Evolutionary conservation across 202 grass and related monocot genomes (phyloP).

Genomic region (Eragrostis tef): DNA sequence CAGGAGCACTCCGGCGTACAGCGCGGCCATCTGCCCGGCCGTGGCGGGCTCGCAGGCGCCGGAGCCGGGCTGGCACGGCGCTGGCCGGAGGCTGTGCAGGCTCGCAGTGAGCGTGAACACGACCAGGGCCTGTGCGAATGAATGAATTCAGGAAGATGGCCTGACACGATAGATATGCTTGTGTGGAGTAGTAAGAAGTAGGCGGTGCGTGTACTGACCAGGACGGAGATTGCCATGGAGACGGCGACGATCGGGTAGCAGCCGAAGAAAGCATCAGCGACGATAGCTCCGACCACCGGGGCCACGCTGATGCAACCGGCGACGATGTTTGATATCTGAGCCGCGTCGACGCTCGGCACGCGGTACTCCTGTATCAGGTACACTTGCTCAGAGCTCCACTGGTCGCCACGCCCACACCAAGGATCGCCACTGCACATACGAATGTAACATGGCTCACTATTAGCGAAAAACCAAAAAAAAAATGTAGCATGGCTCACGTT

Average conservation of each 20-base stretch:
- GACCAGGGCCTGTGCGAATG: conserved; percentile 44
- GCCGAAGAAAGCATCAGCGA: conserved; percentile 71
- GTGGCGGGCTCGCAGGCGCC: conserved; percentile 53
- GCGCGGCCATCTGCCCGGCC: conserved; percentile 51
- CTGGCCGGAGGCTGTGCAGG: conserved; percentile 48
- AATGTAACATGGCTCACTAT: background rate
- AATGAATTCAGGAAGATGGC: no score
- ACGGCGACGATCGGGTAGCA: conserved; percentile 61
- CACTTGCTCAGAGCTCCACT: conserved; percentile 56
- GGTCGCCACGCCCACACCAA: conserved; percentile 38
- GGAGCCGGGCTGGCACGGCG: conserved; percentile 33
- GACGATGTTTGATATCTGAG: conserved; percentile 64
- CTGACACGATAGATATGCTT: no score
- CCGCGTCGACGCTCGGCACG: conserved; percentile 65
- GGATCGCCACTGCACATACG: conserved; percentile 39
- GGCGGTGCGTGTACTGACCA: conserved; percentile 30
- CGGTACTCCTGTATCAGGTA: conserved; percentile 71
- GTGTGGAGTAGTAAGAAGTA: background rate
- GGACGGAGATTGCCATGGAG: conserved; percentile 49
- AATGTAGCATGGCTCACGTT: background rate
- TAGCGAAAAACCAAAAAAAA: background rate
- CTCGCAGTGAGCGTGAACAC: conserved; percentile 67
- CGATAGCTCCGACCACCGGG: conserved; percentile 61
- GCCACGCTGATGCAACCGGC: conserved; percentile 55
- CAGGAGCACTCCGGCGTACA: conserved; percentile 59